These are phyloP conservation scores for Fusarium sp. DNA, from an alignment of 2,329 filamentous ascomycete genomes.

Conservation along the genomic window DNA sequence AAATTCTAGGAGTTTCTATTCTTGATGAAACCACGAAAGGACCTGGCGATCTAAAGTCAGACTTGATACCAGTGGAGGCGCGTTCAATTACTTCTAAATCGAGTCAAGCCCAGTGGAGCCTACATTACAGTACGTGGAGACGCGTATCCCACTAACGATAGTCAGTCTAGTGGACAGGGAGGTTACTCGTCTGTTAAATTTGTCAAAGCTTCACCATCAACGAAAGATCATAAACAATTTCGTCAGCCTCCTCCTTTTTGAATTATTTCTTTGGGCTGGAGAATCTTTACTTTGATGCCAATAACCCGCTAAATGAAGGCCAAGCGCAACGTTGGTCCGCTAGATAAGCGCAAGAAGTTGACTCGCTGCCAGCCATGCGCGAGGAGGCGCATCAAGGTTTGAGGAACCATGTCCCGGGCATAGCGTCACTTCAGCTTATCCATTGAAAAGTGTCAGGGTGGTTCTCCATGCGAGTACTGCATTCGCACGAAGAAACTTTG, in stretches of 20 bases:
- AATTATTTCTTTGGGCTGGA: no score
- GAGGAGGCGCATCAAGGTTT: conserved; percentile 48
- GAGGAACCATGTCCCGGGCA: neutral
- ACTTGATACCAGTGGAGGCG: neutral
- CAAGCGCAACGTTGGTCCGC: conserved; percentile 42
- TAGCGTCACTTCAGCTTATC: neutral
- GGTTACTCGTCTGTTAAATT: no score
- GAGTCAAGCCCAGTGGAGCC: conserved; percentile 6
- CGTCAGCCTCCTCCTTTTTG: accelerated
- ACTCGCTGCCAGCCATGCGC: conserved; percentile 49
- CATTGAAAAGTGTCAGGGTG: conserved; percentile 44
- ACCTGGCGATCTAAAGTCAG: no score
- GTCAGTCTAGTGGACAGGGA: neutral
- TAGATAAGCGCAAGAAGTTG: conserved; percentile 47
- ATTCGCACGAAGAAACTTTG: conserved; percentile 46
- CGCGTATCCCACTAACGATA: no score
- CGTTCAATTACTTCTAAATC: conserved; percentile 34
- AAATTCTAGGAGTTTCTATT: no score
- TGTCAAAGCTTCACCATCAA: no score
- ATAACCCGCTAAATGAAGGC: neutral
- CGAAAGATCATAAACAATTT: neutral
- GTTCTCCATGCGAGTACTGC: conserved; percentile 48
- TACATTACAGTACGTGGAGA: neutral
- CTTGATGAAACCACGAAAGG: no score
- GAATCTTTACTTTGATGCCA: no score